These are phyloP conservation scores for Trichoderma gracile DNA, from an alignment of 2,329 filamentous ascomycete species.

Conservation along the genomic window DNA sequence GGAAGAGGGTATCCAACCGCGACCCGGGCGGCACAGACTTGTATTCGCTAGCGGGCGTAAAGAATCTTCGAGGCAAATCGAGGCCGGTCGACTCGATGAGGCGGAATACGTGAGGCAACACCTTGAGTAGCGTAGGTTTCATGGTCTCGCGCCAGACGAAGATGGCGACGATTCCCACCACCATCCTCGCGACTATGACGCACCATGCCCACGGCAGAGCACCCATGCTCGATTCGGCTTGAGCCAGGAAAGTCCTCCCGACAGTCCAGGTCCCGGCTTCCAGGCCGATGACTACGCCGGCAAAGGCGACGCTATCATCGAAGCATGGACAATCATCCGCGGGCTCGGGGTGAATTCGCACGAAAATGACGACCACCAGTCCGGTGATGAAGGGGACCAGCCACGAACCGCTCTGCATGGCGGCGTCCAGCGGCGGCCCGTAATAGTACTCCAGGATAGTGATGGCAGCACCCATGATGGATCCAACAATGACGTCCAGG, in stretches of 20 bases:
- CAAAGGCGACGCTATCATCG: conserved; percentile 92
- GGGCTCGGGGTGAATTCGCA: conserved; percentile 91
- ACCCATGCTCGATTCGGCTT: conserved; percentile 60
- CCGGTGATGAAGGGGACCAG: conserved; percentile 64
- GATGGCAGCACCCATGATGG: conserved; percentile 69
- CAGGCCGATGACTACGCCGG: conserved; percentile 83
- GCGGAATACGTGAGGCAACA: conserved; percentile 84
- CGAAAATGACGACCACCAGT: conserved; percentile 69
- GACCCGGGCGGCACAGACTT: conserved; percentile 72
- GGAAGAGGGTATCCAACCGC: conserved; percentile 80
- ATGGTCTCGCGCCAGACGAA: conserved; percentile 88
- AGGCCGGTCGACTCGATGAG: conserved; percentile 78
- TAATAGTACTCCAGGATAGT: conserved; percentile 61
- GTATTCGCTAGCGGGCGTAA: conserved; percentile 87
- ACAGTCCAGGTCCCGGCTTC: conserved; percentile 85
- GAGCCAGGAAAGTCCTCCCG: conserved; percentile 52
- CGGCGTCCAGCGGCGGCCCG: conserved; percentile 65
- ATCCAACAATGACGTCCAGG: conserved; percentile 82
- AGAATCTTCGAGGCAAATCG: conserved; percentile 84
- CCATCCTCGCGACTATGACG: conserved; percentile 65
- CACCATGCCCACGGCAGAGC: conserved; percentile 66
- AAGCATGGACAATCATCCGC: conserved; percentile 97
- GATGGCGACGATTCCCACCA: conserved; percentile 78
- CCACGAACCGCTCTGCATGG: conserved; percentile 66
- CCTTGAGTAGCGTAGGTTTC: conserved; percentile 77